Base-by-base conservation (phyloP, 352 stramenopile genomes). In the Pythium pyrilobum region DNA sequence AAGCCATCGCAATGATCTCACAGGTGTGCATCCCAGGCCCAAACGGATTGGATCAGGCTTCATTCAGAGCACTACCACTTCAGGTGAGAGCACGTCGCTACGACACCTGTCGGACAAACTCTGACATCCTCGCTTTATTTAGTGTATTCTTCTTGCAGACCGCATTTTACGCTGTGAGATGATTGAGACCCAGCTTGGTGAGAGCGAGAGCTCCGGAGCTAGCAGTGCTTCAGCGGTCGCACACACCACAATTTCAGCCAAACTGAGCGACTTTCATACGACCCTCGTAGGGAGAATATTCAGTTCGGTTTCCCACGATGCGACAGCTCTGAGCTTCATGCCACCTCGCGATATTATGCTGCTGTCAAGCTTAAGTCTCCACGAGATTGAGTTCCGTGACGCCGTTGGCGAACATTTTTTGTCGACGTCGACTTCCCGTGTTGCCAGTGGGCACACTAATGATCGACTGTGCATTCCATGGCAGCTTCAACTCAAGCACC, bases 361-460 rank as follows among this genome's bases (percentile, higher is more conserved):
- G 5, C 31, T 60, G 2, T 51, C 73, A 0, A 45, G 62, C n/a
- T 16, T 89, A 1, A 46, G 51, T 27, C 57, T 85, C 1, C 78
- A 87, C 21, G 64, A 81, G 34, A 71, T 89, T 8, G 73, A 87
- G 11, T 82, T 75, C 27, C 62, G 74, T 1, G 78, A 89, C 33
- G 57, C 65, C 0, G 37, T 89, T 3, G 44, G 64, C 1, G 53
- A 57, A 11, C 71, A 81, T 52, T 66, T 68, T 21, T 24, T 55
- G 23, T 15, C 39, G 27, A 11, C 7, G 38, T 29, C 29, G 45
- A 48, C 41, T 20, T 3, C 24, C 38, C 27, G 16, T 32, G 18
- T 42, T 23, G 12, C 23, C 3, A 52, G 16, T 12, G 43, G 10
- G 11, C 15, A 28, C 18, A 15, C n/a, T 4, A 12, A 15, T 21